Percentiles rank a stretch among this genome's conserved stretches.
These are phyloP conservation scores for Beauveria australis DNA, from an alignment of 2,329 filamentous ascomycete species.

Conservation along the genomic window DNA sequence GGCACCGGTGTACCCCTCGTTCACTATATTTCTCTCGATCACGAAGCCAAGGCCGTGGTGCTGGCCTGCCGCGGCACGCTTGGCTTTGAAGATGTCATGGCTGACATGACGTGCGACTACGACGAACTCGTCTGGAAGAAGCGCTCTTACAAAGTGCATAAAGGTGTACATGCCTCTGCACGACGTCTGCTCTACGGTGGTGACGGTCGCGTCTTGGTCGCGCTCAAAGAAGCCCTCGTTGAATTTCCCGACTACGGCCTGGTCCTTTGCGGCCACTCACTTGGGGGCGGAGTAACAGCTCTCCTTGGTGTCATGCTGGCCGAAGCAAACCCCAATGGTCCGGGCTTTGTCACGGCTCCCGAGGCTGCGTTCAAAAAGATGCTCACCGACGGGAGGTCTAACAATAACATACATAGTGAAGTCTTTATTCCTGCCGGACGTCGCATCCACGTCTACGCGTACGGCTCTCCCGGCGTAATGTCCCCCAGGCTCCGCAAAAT, in stretches of 20 bases:
- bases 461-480: conserved; percentile 66
- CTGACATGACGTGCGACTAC: conserved; percentile 68
- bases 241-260: conserved; percentile 63
- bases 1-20: conserved; percentile 61
- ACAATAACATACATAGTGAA: conserved; percentile 20
- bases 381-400: conserved; percentile 24
- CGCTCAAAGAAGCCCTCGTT: conserved; percentile 55
- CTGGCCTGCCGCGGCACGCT: conserved; percentile 65
- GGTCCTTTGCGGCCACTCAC: conserved; percentile 60
- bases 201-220: conserved; percentile 58
- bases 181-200: conserved; percentile 58
- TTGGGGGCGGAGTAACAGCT: conserved; percentile 62
- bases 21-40: conserved; percentile 65
- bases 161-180: conserved; percentile 66
- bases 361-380: conserved; percentile 34
- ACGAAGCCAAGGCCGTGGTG: conserved; percentile 63
- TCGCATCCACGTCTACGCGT: conserved; percentile 72
- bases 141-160: conserved; percentile 60
- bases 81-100: conserved; percentile 65
- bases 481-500: conserved; percentile 60
- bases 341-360: conserved; percentile 55
- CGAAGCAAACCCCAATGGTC: conserved; percentile 46
- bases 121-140: conserved; percentile 58
- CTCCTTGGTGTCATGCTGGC: conserved; percentile 64
- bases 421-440: conserved; percentile 56